A percentile compares a stretch with the other conserved stretches of the same genome.
These are phyloP conservation scores for Ramicandelaber brevisporus DNA, from an alignment of 192 early-diverging fungal species.

Conservation along the genomic window DNA sequence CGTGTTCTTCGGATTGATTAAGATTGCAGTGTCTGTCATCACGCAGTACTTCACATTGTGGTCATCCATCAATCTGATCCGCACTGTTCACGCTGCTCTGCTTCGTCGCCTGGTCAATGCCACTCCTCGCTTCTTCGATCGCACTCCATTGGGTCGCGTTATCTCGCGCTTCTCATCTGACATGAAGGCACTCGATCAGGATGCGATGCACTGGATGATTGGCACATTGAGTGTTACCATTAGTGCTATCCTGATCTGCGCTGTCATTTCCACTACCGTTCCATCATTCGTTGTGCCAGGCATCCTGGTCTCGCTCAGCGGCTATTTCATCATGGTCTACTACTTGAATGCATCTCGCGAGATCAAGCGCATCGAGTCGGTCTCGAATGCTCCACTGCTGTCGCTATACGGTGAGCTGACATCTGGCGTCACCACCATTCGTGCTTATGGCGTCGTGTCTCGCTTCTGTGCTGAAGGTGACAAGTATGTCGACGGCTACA, in stretches of 20 bases:
- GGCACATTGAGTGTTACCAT: slow-evolving; percentile 23
- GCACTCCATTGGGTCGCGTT: slow-evolving; percentile 67
- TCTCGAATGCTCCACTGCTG: slow-evolving; percentile 46
- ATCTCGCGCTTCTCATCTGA: slow-evolving; percentile 77
- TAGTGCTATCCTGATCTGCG: slow-evolving; percentile 24
- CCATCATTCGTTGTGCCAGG: slow-evolving; percentile 47
- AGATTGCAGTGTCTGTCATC: slow-evolving; percentile 13
- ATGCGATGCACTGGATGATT: slow-evolving; percentile 17
- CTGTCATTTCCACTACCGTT: slow-evolving; percentile 32
- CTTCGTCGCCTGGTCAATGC: slow-evolving; percentile 30
- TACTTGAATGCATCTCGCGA: slow-evolving; percentile 65
- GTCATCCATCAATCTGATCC: slow-evolving; percentile 26
- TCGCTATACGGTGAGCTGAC: slow-evolving; percentile 66
- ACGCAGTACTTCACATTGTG: slow-evolving; percentile 15
- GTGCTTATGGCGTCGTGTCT: slow-evolving; percentile 51
- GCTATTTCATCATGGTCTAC: slow-evolving; percentile 31
- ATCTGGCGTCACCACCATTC: slow-evolving; percentile 48
- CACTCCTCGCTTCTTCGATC: slow-evolving; percentile 70
- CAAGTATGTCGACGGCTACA: slow-evolving; percentile 42
- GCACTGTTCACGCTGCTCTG: slow-evolving; percentile 23
- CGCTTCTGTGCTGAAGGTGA: slow-evolving; percentile 34
- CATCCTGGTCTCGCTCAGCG: slow-evolving; percentile 22
- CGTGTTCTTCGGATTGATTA: slow-evolving; percentile 21
- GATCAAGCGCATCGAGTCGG: slow-evolving; percentile 67
- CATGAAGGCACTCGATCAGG: slow-evolving; percentile 54